These are phyloP conservation scores for Grosmannia huntii DNA, from an alignment of 2,329 filamentous ascomycete genomes.

Conservation along the genomic window DNA sequence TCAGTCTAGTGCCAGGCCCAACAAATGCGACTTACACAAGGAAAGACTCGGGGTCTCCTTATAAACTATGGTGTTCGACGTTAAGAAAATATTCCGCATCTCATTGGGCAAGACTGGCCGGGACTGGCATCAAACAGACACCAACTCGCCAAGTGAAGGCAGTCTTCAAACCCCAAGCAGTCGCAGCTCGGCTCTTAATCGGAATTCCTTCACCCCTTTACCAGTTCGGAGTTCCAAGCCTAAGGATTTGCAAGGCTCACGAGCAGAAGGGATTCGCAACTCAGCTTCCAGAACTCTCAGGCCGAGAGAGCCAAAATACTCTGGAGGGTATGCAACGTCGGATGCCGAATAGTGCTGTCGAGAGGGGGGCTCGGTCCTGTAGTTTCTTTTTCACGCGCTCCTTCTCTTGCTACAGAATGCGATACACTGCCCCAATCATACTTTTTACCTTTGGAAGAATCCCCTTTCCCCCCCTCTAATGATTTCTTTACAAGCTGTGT, in stretches of 20 bases:
- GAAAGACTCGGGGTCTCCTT: background rate
- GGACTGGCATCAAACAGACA: conserved; percentile 3
- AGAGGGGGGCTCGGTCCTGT: background rate
- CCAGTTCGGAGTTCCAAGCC: background rate
- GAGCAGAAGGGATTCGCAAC: conserved; percentile 1
- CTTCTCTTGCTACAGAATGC: background rate
- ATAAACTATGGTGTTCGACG: conserved; percentile 10
- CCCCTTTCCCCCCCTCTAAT: too few species aligned
- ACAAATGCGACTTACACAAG: background rate
- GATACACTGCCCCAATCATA: background rate
- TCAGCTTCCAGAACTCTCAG: conserved; percentile 6
- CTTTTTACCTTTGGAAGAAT: background rate
- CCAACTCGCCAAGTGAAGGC: conserved; percentile 6
- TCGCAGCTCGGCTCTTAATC: background rate
- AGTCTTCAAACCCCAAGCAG: background rate
- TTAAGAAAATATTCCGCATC: conserved; percentile 9
- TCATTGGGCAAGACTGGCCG: conserved; percentile 5
- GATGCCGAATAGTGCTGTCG: background rate
- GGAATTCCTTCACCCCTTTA: background rate
- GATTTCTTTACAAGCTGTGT: too few species aligned
- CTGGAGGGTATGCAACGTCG: conserved; percentile 10
- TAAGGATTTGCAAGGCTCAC: background rate
- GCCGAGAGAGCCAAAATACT: conserved; percentile 5
- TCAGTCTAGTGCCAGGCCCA: background rate
- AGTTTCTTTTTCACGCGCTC: background rate